Evolutionary conservation across 2,329 filamentous ascomycete genomes (phyloP).

Genomic region (Colletotrichum limetticola): DNA sequence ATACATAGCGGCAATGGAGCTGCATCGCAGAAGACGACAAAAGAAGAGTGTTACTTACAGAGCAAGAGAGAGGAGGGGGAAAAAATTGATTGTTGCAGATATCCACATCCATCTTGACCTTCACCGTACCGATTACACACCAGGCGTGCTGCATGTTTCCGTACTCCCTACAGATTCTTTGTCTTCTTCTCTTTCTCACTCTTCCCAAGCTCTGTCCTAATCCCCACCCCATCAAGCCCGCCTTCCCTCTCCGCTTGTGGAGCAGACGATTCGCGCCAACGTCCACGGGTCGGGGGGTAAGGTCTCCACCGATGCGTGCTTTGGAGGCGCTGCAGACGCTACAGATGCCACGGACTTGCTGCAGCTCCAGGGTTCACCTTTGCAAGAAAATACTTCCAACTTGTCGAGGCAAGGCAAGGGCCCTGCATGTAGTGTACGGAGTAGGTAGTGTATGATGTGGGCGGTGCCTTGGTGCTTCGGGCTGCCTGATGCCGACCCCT

Average conservation of each 20-base stretch:
- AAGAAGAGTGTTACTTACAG: background rate
- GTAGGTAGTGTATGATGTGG: background rate
- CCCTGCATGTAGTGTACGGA: slow-evolving; percentile 16
- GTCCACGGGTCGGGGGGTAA: slow-evolving; percentile 18
- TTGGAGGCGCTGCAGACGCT: slow-evolving; percentile 27
- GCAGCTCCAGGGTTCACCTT: slow-evolving; percentile 28
- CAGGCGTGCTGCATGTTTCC: background rate
- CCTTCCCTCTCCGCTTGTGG: slow-evolving; percentile 24
- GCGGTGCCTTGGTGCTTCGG: slow-evolving; percentile 8
- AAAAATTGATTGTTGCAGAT: background rate
- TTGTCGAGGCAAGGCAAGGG: slow-evolving; percentile 16
- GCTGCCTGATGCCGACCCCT: slow-evolving; percentile 23
- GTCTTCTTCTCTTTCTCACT: background rate
- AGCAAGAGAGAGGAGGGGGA: background rate
- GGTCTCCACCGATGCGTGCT: slow-evolving; percentile 15
- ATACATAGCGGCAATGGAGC: background rate
- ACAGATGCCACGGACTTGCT: slow-evolving; percentile 5
- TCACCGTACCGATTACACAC: background rate
- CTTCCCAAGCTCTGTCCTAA: background rate
- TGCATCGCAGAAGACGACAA: background rate
- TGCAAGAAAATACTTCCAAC: slow-evolving; percentile 8
- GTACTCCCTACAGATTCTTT: background rate
- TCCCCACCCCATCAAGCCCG: slow-evolving; percentile 22
- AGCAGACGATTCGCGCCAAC: slow-evolving; percentile 33
- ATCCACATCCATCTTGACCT: background rate